Base-by-base conservation (phyloP, 306 rosid genomes). In the Geum urbanum region DNA sequence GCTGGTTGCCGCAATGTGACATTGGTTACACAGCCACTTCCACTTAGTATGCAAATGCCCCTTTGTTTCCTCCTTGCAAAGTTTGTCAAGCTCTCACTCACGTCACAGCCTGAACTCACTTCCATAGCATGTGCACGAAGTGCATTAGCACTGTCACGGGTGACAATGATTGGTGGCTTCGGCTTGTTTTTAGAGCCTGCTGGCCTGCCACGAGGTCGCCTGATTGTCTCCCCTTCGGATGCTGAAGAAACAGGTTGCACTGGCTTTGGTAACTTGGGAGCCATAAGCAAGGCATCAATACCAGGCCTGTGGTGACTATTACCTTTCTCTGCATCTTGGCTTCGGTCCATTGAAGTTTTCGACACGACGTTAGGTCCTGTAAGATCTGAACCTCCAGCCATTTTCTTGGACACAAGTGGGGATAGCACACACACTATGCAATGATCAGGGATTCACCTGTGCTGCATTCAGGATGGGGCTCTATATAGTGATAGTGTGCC, bases 11-110 rank as follows among this genome's bases (percentile, higher is more conserved):
- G 80, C 58, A 89, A 66, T 8, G 92, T 89, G 18, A 89, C 96
- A 77, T 89, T 89, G 39, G 92, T 89, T 20, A 89, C 96, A 70
- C 87, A 84, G 1, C 96, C 96, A 72, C 88, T 85, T 0, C 87
- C 96, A 53, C 90, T 89, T 18, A 89, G 86, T 74, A 89, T 86
- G 83, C 86, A 89, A 56, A 89, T 82, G n/a, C 96, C 96, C 0
- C 96, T 74, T 35, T 89, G 96, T 76, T 83, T 84, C 76, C 92
- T 83, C 83, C 96, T 83, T n/a, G 96, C 96, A 73, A 86, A 89
- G 80, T 77, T 81, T 27, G 87, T 84, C 74, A 89, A 80, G 54
- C 90, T 85, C 62, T 89, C 96, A 67, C 86, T 83, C 81, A 89
- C 96, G 68, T 89, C 90, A 47, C 86, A 89, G 39, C 96, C 96